Base-by-base conservation (phyloP, 371 early-diverging fungal species). In the Rhizomucor miehei region DNA sequence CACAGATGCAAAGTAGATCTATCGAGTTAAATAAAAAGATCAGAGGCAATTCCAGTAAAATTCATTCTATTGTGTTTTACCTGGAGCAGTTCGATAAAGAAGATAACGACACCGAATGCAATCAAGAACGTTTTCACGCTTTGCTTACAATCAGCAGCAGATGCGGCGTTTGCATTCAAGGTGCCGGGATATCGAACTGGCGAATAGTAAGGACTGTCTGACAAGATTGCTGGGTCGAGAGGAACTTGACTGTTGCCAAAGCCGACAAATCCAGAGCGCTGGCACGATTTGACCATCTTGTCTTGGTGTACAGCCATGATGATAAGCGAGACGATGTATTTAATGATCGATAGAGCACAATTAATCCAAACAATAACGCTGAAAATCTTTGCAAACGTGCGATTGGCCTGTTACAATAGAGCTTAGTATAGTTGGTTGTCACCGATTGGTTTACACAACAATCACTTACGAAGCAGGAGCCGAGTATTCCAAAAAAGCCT, bases 1-100 rank as follows among this genome's bases (percentile, higher is more conserved):
- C 12, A 77, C 74, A 38, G 65, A 67, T 3, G 74, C 77, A 62
- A 77, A 77, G 56, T 77, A 77, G 20, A 77, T 57, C 77, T 71
- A 56, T 43, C 21, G 21, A 29, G 17, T 38, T 17, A 41, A 3
- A 19, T 11, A 12, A 13, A 41, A 36, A 54, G n/a, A 43, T 37
- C 39, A 23, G 36, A 17, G 23, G 16, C 6, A 21, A 17, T 12
- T 45, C 40, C 12, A 44, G 46, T 20, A 35, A 36, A n/a, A 12
- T 24, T n/a, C n/a, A n/a, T n/a, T n/a, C n/a, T 29, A 25, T 12
- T 24, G 39, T 36, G 10, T 50, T 29, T 46, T 64, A 72, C 76
- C 65, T 77, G 77, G n/a, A 77, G 36, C 24, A 67, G 4, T 49
- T 69, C 59, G 20, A 77, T 55, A 9, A 69, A 38, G 40, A 67